Evolutionary conservation across 768 basidiomycete genomes (phyloP).

Genomic region (Boletus subparvulus): DNA sequence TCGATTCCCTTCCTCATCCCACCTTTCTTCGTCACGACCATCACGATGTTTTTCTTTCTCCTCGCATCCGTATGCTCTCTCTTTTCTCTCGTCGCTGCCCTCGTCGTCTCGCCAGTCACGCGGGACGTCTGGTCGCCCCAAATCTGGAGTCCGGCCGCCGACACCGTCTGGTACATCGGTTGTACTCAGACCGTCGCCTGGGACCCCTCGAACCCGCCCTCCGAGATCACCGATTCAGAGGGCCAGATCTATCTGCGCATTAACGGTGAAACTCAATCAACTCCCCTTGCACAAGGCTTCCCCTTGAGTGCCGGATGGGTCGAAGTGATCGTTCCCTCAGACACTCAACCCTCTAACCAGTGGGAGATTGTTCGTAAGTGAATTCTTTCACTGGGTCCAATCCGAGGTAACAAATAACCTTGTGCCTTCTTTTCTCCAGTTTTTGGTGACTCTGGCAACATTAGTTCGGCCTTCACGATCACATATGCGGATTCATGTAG

Average conservation of each 20-base stretch:
- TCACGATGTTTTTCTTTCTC: slow-evolving; percentile 21
- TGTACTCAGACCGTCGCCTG: slow-evolving; percentile 43
- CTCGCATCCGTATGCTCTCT: slow-evolving; percentile 16
- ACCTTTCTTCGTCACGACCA: slow-evolving; percentile 14
- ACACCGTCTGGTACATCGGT: slow-evolving; percentile 43
- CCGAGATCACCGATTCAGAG: slow-evolving; percentile 46
- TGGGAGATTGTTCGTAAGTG: slow-evolving; percentile 49
- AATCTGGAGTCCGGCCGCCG: slow-evolving; percentile 37
- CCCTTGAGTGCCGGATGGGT: slow-evolving; percentile 36
- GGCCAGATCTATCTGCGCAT: slow-evolving; percentile 46
- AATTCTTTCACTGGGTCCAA: neutral
- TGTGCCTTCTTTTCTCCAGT: slow-evolving; percentile 39
- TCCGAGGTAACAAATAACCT: neutral
- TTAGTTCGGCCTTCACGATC: slow-evolving; percentile 46
- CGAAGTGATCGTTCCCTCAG: slow-evolving; percentile 40
- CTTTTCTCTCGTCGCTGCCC: slow-evolving; percentile 28
- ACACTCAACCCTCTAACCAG: slow-evolving; percentile 35
- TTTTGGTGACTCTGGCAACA: slow-evolving; percentile 56
- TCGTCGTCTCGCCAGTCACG: slow-evolving; percentile 25
- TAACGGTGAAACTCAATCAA: slow-evolving; percentile 26
- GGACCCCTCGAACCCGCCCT: slow-evolving; percentile 42
- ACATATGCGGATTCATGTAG: slow-evolving; percentile 10
- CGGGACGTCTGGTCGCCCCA: slow-evolving; percentile 52
- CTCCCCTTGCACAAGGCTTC: slow-evolving; percentile 41
- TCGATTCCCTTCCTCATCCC: neutral